Percentiles rank a stretch among this genome's conserved stretches.
Evolutionary conservation across 2,329 filamentous ascomycete genomes (phyloP).

Genomic region (Ophiostoma ulmi): DNA sequence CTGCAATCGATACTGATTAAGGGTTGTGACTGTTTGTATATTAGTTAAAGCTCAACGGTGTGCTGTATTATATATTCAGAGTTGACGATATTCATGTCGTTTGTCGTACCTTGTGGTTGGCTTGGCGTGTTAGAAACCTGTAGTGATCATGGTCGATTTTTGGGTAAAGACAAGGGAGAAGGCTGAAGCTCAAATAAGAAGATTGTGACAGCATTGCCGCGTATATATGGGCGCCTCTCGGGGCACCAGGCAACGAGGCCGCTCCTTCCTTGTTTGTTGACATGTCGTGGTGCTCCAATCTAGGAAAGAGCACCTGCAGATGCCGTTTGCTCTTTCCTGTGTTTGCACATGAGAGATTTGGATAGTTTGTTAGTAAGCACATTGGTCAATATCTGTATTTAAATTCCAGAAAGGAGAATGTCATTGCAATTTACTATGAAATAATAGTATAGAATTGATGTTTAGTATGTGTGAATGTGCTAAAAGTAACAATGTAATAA

Average conservation of each 20-base stretch:
- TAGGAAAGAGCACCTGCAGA: slow-evolving; percentile 7
- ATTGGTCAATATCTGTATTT: background rate
- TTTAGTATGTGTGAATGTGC: too few species aligned
- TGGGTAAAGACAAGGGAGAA: background rate
- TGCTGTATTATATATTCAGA: background rate
- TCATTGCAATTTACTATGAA: background rate
- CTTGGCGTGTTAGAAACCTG: background rate
- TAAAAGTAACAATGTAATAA: too few species aligned
- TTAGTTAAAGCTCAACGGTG: background rate
- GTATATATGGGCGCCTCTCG: background rate
- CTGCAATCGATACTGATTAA: background rate
- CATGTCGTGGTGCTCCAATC: background rate
- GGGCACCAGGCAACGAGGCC: background rate
- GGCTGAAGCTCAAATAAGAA: background rate
- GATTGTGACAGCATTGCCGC: too few species aligned
- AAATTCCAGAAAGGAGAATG: too few species aligned
- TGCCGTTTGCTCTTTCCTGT: slow-evolving; percentile 1
- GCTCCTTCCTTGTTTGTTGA: background rate
- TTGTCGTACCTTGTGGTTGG: background rate
- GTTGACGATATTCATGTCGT: background rate
- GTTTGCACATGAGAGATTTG: background rate
- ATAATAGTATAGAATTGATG: background rate
- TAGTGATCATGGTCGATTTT: background rate
- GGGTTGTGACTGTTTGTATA: background rate
- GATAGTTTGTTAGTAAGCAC: background rate